Conservation (phyloP, 2,329 filamentous ascomycete species). For the Cryphonectria radicalis region DNA sequence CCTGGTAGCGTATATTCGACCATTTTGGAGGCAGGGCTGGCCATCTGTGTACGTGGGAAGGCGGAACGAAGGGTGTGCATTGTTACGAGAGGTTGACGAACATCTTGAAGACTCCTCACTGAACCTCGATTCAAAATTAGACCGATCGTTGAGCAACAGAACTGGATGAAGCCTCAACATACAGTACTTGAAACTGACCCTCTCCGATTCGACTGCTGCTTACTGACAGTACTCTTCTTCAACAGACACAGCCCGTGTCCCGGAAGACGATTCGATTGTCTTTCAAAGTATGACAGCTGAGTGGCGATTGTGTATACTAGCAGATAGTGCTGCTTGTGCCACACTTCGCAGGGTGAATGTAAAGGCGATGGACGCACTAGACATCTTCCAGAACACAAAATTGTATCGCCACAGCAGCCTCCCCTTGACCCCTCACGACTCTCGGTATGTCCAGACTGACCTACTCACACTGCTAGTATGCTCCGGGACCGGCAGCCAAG, state of each 20-base stretch:
- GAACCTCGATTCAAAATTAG: background rate
- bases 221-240: background rate
- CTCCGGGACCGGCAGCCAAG: background rate
- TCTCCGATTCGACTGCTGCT: background rate
- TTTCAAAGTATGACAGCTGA: background rate
- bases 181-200: background rate
- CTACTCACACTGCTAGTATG: background rate
- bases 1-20: background rate
- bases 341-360: background rate
- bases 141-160: background rate
- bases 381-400: conserved; percentile 21
- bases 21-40: background rate
- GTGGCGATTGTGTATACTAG: background rate
- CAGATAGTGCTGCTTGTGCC: background rate
- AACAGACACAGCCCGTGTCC: background rate
- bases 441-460: background rate
- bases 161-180: background rate
- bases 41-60: background rate
- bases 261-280: background rate
- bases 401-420: background rate
- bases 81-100: background rate
- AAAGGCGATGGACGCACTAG: conserved; percentile 8
- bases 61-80: background rate
- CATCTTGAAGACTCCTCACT: background rate
- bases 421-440: background rate